Percentiles rank a stretch among this genome's conserved stretches.
These are phyloP conservation scores for Aulographum hederae DNA, from an alignment of 2,329 filamentous ascomycete genomes.

Conservation along the genomic window DNA sequence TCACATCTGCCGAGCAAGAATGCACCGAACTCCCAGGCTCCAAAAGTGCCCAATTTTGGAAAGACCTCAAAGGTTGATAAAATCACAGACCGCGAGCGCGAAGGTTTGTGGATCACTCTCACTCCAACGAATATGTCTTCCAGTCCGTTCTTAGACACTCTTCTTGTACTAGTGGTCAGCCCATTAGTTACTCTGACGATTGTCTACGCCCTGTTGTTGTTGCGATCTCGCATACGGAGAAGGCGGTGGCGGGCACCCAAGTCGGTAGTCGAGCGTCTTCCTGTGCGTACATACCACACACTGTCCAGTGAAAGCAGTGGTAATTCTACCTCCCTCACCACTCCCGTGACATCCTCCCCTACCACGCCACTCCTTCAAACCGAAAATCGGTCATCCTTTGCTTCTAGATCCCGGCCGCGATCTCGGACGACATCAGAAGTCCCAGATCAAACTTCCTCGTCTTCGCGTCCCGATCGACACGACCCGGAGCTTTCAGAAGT, in stretches of 20 bases:
- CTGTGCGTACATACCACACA: constrained; percentile 87
- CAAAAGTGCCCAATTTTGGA: no score
- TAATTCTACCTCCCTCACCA: constrained; percentile 39
- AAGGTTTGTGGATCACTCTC: constrained; percentile 86
- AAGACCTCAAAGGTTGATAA: no score
- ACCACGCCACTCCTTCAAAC: constrained; percentile 62
- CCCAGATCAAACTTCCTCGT: constrained; percentile 15
- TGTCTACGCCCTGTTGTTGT: constrained; percentile 73
- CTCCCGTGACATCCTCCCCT: constrained; percentile 46
- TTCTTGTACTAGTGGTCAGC: constrained; percentile 91
- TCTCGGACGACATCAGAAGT: constrained; percentile 47
- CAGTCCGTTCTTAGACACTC: constrained; percentile 86
- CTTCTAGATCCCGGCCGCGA: constrained; percentile 37
- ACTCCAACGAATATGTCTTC: constrained; percentile 75
- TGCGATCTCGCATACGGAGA: constrained; percentile 75
- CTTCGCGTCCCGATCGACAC: constrained; percentile 7
- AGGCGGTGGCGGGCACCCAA: constrained; percentile 95
- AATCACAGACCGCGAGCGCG: no score
- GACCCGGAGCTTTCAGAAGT: constrained; percentile 15
- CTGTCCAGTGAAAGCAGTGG: constrained; percentile 42
- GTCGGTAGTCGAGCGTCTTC: constrained; percentile 83
- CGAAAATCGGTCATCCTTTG: constrained; percentile 22
- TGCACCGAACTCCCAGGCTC: no score
- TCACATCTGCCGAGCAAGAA: no score
- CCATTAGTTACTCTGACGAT: constrained; percentile 82